These are phyloP conservation scores for Biancaea sappan DNA, from an alignment of 306 rosid genomes.

Conservation along the genomic window DNA sequence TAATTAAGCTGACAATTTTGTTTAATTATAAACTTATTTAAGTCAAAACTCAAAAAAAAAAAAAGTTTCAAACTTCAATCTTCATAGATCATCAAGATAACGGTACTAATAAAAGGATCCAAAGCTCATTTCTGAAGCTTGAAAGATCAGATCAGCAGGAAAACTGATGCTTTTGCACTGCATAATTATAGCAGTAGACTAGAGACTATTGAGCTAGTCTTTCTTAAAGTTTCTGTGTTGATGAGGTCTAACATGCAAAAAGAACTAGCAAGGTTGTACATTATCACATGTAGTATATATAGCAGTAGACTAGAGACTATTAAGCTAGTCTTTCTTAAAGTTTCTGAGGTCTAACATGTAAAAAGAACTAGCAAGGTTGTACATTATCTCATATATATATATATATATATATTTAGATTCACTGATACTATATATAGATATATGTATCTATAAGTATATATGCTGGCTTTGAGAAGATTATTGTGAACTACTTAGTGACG, in stretches of 20 bases:
- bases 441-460: neutral
- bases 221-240: neutral
- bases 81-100: slow-evolving; percentile 1
- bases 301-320: too few species aligned
- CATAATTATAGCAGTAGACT: neutral
- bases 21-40: too few species aligned
- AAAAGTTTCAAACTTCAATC: neutral
- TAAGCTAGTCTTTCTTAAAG: too few species aligned
- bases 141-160: neutral
- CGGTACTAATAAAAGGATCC: neutral
- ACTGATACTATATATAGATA: neutral
- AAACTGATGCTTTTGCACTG: neutral
- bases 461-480: slow-evolving; percentile 24
- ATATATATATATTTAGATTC: too few species aligned
- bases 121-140: neutral
- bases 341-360: slow-evolving; percentile 11
- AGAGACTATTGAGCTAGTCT: slow-evolving; percentile 5
- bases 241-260: slow-evolving; percentile 5
- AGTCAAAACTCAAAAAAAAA: too few species aligned
- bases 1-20: too few species aligned
- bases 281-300: slow-evolving; percentile 25
- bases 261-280: slow-evolving; percentile 30
- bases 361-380: slow-evolving; percentile 29
- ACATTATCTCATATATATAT: slow-evolving; percentile 25
- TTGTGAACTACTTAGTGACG: slow-evolving; percentile 15